Conservation (phyloP, 805 yeast species). For the Cyberlindnera subsufficiens region DNA sequence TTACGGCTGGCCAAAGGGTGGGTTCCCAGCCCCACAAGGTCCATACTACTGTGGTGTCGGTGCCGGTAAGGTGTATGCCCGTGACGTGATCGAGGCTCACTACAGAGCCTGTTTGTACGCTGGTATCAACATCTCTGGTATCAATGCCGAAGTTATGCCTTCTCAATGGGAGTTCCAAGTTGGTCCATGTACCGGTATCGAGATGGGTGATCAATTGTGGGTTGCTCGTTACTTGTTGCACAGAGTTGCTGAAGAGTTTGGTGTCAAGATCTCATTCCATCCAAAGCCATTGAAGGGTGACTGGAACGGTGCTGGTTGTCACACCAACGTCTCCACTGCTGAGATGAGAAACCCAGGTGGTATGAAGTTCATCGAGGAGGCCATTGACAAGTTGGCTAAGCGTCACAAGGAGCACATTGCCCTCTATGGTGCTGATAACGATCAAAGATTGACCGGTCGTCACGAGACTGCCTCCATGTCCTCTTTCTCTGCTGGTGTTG, state of each 20-base stretch:
- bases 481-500: constrained; percentile 92
- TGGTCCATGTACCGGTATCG: constrained; percentile 94
- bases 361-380: constrained; percentile 88
- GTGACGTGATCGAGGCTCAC: constrained; percentile 98
- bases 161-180: constrained; percentile 99
- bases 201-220: constrained; percentile 98
- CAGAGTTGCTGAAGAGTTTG: constrained; percentile 98
- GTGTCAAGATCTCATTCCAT: constrained; percentile 97
- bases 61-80: constrained; percentile 94
- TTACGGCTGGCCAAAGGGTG: constrained; percentile 99
- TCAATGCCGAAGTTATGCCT: constrained; percentile 99
- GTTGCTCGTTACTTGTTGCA: constrained; percentile 87
- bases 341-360: constrained; percentile 94
- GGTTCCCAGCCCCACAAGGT: constrained; percentile 99
- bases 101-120: constrained; percentile 96
- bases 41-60: constrained; percentile 99
- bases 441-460: constrained; percentile 92
- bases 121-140: constrained; percentile 88
- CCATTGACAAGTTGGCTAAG: constrained; percentile 87
- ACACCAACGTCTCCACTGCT: constrained; percentile 94
- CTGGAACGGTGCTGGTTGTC: constrained; percentile 99
- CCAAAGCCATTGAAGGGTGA: constrained; percentile 99
- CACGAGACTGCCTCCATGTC: constrained; percentile 97
- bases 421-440: constrained; percentile 94
- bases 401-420: constrained; percentile 96